Conservation (phyloP, 176 grass and related monocot genomes). For the Carex littledalei region DNA sequence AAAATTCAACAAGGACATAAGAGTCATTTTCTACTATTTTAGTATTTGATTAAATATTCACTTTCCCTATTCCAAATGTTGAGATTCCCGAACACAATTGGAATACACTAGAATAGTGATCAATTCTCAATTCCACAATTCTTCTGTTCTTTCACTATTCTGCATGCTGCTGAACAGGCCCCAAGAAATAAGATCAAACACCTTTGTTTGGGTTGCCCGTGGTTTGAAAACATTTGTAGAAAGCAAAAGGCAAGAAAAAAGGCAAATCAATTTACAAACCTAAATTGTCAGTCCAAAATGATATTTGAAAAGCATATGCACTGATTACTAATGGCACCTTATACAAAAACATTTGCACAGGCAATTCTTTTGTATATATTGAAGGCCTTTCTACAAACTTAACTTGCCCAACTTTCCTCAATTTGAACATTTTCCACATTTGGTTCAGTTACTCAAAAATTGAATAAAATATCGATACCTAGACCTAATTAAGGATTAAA, state of each 20-base stretch:
- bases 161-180: too few species aligned
- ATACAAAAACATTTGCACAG: not conserved
- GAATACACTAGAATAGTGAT: too few species aligned
- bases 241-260: not conserved
- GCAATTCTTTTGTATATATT: not conserved
- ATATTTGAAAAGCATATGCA: not conserved
- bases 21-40: too few species aligned
- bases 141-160: too few species aligned
- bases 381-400: not conserved
- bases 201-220: not conserved
- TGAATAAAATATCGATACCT: not conserved
- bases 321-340: too few species aligned
- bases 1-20: too few species aligned
- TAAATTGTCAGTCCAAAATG: not conserved
- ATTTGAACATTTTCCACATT: not conserved
- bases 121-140: too few species aligned
- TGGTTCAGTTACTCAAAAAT: not conserved
- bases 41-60: too few species aligned
- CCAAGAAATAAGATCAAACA: too few species aligned
- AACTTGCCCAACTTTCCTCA: not conserved
- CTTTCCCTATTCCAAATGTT: too few species aligned
- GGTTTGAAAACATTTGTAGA: not conserved
- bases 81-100: too few species aligned
- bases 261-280: not conserved
- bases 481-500: not conserved